Evolutionary conservation across 305 asterid genomes (phyloP), one percentile per base, ranked within the genome.

Genomic region (Fraxinus latifolia): DNA sequence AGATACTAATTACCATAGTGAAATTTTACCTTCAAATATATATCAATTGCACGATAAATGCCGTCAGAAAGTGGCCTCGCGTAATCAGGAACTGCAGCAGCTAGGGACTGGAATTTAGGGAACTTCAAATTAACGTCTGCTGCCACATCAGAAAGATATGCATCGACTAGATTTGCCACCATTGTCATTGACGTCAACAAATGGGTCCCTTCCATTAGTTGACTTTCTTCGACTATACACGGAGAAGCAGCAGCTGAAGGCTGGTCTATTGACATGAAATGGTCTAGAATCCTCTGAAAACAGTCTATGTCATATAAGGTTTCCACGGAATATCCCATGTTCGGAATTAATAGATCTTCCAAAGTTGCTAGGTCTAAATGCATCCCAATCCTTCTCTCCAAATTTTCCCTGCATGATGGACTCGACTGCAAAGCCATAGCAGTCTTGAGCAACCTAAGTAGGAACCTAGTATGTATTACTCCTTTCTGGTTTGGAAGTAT

Each of bases 221-320:
- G 93, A 9, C 73, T 82, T 81, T 93, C 97, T 76, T 94, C 97
- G 25, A 88, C 86, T 3, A 92, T 90, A 81, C 90, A 86, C 0
- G 97, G 98, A 17, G 97, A 89, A 4, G 83, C 83, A 33, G 92
- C 93, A 3, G 84, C 81, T 0, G 95, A 89, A 23, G 90, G 90
- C 82, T 89, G 94, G 1, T 94, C 98, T 31, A 84, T 68, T 25
- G 93, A 79, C 85, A 94, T 76, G 81, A 95, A 95, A 86, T 94
- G 95, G 15, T 95, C 98, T 9, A 95, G 89, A 85, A 95, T 95
- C 89, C 98, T 91, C 84, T 95, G 98, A 44, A 94, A 93, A 68
- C 98, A 95, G 72, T 95, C 98, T 0, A 92, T 87, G 62, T 93
- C 99, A 42, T 94, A 95, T 25, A 92, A 62, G 0, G 97, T 92